Evolutionary conservation across 345 rosid genomes (phyloP).

Genomic region (Trapa incisa): DNA sequence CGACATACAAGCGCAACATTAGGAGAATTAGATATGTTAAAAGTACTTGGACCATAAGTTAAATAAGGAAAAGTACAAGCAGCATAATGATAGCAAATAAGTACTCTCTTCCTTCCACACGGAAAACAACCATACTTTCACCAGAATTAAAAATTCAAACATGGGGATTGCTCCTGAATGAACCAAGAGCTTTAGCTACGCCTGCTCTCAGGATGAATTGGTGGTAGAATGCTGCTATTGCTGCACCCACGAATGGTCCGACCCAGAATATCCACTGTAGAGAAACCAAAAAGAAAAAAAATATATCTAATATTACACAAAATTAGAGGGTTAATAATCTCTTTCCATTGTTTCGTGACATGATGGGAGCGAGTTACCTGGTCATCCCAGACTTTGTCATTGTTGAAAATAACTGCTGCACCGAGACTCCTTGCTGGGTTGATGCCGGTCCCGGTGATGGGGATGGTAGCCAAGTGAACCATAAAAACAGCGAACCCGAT

Average conservation of each 20-base stretch:
- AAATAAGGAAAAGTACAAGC: no score
- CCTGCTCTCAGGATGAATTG: conserved; percentile 14
- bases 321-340: background rate
- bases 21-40: no score
- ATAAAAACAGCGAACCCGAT: conserved; percentile 22
- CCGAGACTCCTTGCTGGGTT: conserved; percentile 21
- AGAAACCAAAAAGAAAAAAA: background rate
- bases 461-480: conserved; percentile 24
- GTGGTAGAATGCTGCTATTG: conserved; percentile 15
- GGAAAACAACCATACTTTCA: no score
- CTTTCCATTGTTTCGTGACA: background rate
- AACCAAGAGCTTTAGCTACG: conserved; percentile 15
- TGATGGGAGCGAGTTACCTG: conserved; percentile 6
- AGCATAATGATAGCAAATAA: no score
- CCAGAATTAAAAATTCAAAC: background rate
- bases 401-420: conserved; percentile 16
- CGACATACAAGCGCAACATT: no score
- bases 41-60: no score
- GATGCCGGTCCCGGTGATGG: conserved; percentile 20
- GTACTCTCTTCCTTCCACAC: no score
- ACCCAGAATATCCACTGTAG: conserved; percentile 25
- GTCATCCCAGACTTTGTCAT: conserved; percentile 14
- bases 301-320: background rate
- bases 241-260: conserved; percentile 20
- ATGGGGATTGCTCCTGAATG: conserved; percentile 19